These are phyloP conservation scores for Aphanomyces stellatus DNA, from an alignment of 352 stramenopile genomes.

Conservation along the genomic window DNA sequence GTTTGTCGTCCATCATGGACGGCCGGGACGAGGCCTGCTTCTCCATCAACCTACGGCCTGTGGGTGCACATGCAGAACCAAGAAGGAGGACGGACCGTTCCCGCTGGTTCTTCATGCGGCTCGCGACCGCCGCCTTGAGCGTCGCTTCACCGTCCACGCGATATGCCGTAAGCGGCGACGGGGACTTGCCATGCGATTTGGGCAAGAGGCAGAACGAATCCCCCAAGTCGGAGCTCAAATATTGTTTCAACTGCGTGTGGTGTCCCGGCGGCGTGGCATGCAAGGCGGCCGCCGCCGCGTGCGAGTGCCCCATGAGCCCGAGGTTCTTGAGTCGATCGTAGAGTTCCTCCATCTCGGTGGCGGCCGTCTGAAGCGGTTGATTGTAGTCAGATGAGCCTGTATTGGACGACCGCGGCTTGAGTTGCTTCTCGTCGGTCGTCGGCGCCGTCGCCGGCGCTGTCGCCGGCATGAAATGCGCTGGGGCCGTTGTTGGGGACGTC, in stretches of 20 bases:
- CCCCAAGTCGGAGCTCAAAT: slow-evolving; percentile 46
- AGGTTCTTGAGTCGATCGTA: slow-evolving; percentile 74
- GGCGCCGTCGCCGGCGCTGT: not conserved
- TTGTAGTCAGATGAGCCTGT: slow-evolving; percentile 13
- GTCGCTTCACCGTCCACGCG: slow-evolving; percentile 69
- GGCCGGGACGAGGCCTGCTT: slow-evolving; percentile 40
- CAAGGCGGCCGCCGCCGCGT: slow-evolving; percentile 39
- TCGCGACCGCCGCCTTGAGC: slow-evolving; percentile 61
- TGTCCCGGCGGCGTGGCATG: not conserved
- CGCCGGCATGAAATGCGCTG: not conserved
- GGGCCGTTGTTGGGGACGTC: not conserved
- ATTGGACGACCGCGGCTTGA: slow-evolving; percentile 2
- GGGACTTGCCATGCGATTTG: slow-evolving; percentile 14
- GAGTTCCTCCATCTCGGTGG: slow-evolving; percentile 75
- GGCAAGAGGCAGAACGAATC: slow-evolving; percentile 81
- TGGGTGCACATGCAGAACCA: not conserved
- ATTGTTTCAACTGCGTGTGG: not conserved
- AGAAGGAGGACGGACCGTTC: slow-evolving; percentile 22
- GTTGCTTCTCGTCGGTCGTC: not conserved
- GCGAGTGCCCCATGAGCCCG: no score
- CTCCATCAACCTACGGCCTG: slow-evolving; percentile 55
- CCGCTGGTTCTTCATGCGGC: slow-evolving; percentile 75
- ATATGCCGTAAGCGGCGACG: slow-evolving; percentile 25
- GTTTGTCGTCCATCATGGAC: no score
- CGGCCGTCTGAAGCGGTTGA: slow-evolving; percentile 23